Percentiles rank a stretch among this genome's conserved stretches.
phyloP scores from a whole-genome alignment of 768 basidiomycete genomes.

The Boletales sp. region DNA sequence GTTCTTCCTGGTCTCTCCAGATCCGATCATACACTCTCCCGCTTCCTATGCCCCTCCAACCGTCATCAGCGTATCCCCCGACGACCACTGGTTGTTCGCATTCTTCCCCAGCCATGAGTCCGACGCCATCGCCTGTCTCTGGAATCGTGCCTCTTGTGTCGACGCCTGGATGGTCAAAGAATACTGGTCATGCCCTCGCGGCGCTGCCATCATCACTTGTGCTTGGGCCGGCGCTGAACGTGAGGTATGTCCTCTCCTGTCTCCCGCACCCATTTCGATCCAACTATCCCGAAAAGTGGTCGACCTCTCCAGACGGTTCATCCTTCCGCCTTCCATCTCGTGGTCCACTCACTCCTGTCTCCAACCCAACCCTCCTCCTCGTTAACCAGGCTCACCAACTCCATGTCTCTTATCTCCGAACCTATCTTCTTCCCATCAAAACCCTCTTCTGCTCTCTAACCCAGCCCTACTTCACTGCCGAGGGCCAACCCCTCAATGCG shows the following conservation, averaged over 20 bases:
- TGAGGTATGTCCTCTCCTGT: slow-evolving; percentile 42
- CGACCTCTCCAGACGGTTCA: slow-evolving; percentile 39
- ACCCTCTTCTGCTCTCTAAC: slow-evolving; percentile 48
- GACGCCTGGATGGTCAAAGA: slow-evolving; percentile 62
- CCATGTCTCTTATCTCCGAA: slow-evolving; percentile 51
- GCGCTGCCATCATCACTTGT: slow-evolving; percentile 57
- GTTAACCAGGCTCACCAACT: slow-evolving; percentile 63
- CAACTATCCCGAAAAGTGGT: slow-evolving; percentile 46
- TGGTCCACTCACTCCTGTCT: slow-evolving; percentile 54
- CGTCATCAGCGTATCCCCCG: slow-evolving; percentile 56
- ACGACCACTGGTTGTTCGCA: slow-evolving; percentile 66
- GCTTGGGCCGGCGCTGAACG: slow-evolving; percentile 59
- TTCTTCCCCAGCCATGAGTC: slow-evolving; percentile 61
- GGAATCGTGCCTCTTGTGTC: slow-evolving; percentile 55
- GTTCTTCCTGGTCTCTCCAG: slow-evolving; percentile 55
- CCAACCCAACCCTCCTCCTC: slow-evolving; percentile 54
- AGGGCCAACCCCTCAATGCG: slow-evolving; percentile 32
- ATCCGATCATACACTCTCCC: slow-evolving; percentile 43
- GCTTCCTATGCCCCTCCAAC: slow-evolving; percentile 57
- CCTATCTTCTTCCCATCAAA: slow-evolving; percentile 41
- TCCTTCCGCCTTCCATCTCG: slow-evolving; percentile 53
- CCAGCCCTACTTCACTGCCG: slow-evolving; percentile 35
- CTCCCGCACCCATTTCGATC: background rate
- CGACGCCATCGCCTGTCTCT: slow-evolving; percentile 63
- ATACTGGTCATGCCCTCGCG: slow-evolving; percentile 49